Conservation (phyloP, 2,329 filamentous ascomycete genomes). For the Trematosphaeria pertusa region DNA sequence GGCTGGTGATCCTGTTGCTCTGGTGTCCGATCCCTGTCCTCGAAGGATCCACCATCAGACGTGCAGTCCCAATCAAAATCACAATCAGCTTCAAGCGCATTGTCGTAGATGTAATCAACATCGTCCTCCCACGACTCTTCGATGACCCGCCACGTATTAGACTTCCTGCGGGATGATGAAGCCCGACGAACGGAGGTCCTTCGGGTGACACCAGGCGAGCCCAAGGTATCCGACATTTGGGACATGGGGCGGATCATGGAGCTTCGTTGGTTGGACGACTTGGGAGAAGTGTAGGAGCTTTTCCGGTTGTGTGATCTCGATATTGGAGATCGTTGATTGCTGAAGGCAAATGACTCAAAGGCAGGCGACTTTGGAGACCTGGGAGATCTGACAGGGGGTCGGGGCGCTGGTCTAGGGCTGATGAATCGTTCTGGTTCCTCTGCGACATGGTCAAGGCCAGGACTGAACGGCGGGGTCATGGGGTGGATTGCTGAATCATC, state of each 20-base stretch:
- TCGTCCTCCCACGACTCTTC: constrained; percentile 66
- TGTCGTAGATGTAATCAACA: constrained; percentile 68
- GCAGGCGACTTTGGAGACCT: constrained; percentile 35
- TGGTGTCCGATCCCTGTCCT: constrained; percentile 42
- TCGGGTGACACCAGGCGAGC: constrained; percentile 48
- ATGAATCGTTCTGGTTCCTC: constrained; percentile 46
- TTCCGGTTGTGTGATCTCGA: constrained; percentile 24
- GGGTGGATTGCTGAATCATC: constrained; percentile 49
- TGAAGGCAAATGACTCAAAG: constrained; percentile 38
- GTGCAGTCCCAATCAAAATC: constrained; percentile 64
- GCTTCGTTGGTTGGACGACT: constrained; percentile 22
- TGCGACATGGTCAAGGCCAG: constrained; percentile 44
- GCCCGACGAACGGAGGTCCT: constrained; percentile 30
- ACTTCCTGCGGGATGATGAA: constrained; percentile 33
- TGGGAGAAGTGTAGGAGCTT: constrained; percentile 34
- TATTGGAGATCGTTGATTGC: constrained; percentile 29
- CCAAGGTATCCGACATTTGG: constrained; percentile 55
- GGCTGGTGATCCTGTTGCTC: constrained; percentile 17
- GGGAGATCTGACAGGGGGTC: constrained; percentile 33
- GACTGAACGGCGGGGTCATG: constrained; percentile 51
- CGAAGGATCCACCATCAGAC: constrained; percentile 36
- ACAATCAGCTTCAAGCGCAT: constrained; percentile 66
- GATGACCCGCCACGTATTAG: constrained; percentile 43
- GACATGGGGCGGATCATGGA: constrained; percentile 41
- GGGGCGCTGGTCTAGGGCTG: constrained; percentile 43